Evolutionary conservation across 2,329 filamentous ascomycete genomes (phyloP), one percentile per base, ranked within the genome.

Genomic region (Ambrosiella cleistominuta): DNA sequence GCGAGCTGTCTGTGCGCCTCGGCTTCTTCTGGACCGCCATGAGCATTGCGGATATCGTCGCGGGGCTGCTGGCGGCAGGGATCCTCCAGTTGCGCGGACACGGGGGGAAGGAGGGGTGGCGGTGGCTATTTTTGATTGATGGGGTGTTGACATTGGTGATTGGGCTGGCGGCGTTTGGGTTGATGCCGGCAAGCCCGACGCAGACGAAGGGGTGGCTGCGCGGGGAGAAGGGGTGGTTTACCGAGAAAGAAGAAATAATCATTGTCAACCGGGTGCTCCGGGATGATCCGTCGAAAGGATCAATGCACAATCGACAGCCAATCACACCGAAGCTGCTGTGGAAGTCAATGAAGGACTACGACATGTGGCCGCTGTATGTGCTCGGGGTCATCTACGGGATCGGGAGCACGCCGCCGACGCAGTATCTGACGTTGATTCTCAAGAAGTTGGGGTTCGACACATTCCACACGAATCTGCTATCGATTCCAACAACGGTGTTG

Each of bases 291-390:
- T 74, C 71, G 50, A 80, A 80, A 64, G 75, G 75, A 57, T 73
- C 74, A 56, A 81, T 83, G 77, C 77, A 81, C 64, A 82, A 82
- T 62, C 73, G 79, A 4, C 70, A 81, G 64, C 73, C 75, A 0
- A 74, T 82, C 39, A 77, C 75, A 0, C 70, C 70, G 0, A 68
- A 65, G 2, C 67, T 73, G 1, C 71, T 81, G 1, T 79, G 75
- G 73, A 66, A 76, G 36, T 74, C 74, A 3, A 66, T 81, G 0
- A 70, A 68, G 3, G 80, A 82, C 61, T 81, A 76, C 59, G 75
- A 81, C 61, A 69, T 82, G 59, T 82, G 75, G 75, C 77, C 77
- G 0, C 65, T 79, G 6, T 81, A 81, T 61, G 56, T 74, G 3
- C 69, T 78, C 13, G 76, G 75, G 1, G 63, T 78, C 1, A 65